Evolutionary conservation across 306 rosid genomes (phyloP).

Genomic region (Acacia crassicarpa): DNA sequence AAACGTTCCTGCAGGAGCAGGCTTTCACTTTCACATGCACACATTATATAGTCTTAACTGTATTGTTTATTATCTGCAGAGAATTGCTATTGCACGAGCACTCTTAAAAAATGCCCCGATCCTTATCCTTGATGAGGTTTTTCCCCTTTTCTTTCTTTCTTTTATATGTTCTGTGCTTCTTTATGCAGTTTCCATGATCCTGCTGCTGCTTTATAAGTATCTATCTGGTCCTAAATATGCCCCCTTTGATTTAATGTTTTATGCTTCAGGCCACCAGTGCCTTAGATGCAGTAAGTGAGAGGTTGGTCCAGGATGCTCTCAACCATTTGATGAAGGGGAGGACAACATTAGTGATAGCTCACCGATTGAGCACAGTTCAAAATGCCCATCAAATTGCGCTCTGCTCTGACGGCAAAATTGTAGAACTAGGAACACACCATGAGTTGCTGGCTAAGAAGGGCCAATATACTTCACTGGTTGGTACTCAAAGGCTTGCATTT

Average conservation of each 20-base stretch:
- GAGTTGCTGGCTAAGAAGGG: conserved; percentile 81
- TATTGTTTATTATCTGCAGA: conserved; percentile 51
- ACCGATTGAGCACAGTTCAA: conserved; percentile 88
- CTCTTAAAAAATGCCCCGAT: conserved; percentile 87
- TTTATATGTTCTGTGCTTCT: conserved; percentile 13
- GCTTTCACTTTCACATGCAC: background rate
- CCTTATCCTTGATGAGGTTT: conserved; percentile 88
- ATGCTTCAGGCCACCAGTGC: conserved; percentile 86
- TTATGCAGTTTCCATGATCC: conserved; percentile 24
- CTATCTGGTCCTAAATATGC: conserved; percentile 4
- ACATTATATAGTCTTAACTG: conserved; percentile 28
- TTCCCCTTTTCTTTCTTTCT: background rate
- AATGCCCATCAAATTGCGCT: conserved; percentile 87
- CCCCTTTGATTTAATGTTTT: conserved; percentile 25
- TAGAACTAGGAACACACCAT: conserved; percentile 77
- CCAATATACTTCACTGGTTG: conserved; percentile 79
- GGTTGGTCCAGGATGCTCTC: conserved; percentile 84
- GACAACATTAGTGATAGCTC: conserved; percentile 92
- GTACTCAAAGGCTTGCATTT: conserved; percentile 92
- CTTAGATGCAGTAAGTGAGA: conserved; percentile 84
- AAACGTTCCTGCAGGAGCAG: background rate
- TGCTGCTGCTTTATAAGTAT: background rate
- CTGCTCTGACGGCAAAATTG: conserved; percentile 66
- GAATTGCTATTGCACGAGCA: conserved; percentile 91
- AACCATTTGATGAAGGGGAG: conserved; percentile 82